Conservation (phyloP, 1,284 basidiomycete species). For the Trichosporon coremiiforme region DNA sequence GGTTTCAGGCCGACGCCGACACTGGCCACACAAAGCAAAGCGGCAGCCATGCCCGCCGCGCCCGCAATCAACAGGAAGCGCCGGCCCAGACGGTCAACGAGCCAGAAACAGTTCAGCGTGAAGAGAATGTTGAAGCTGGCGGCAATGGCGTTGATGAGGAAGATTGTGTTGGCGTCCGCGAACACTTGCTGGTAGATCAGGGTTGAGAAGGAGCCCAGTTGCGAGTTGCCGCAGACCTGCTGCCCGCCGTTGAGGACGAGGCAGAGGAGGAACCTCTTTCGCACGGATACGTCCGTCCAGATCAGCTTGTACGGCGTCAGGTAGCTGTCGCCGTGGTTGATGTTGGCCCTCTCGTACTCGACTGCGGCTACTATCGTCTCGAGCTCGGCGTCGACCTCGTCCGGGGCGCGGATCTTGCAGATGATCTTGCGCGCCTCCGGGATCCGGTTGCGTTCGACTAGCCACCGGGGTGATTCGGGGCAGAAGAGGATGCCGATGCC, state of each 20-base stretch:
- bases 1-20: conserved; percentile 26
- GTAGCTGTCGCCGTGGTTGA: conserved; percentile 19
- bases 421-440: conserved; percentile 32
- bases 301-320: conserved; percentile 23
- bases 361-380: conserved; percentile 32
- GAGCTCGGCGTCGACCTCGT: conserved; percentile 32
- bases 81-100: conserved; percentile 8
- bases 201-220: conserved; percentile 30
- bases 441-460: conserved; percentile 57
- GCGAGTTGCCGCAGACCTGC: conserved; percentile 33
- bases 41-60: conserved; percentile 28
- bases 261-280: conserved; percentile 33
- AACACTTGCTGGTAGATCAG: conserved; percentile 35
- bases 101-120: conserved; percentile 28
- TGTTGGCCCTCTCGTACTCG: conserved; percentile 28
- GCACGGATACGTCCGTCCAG: conserved; percentile 32
- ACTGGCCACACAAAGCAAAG: conserved; percentile 29
- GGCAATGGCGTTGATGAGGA: conserved; percentile 35
- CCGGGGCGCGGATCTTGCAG: conserved; percentile 25
- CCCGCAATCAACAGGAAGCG: neutral
- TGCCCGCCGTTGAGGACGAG: conserved; percentile 34
- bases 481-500: conserved; percentile 54
- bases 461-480: conserved; percentile 65
- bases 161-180: conserved; percentile 28
- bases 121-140: conserved; percentile 31